Evolutionary conservation across 116 monocot genomes (phyloP), one percentile per base, ranked within the genome.

Genomic region (Dioscorea cayenensis): DNA sequence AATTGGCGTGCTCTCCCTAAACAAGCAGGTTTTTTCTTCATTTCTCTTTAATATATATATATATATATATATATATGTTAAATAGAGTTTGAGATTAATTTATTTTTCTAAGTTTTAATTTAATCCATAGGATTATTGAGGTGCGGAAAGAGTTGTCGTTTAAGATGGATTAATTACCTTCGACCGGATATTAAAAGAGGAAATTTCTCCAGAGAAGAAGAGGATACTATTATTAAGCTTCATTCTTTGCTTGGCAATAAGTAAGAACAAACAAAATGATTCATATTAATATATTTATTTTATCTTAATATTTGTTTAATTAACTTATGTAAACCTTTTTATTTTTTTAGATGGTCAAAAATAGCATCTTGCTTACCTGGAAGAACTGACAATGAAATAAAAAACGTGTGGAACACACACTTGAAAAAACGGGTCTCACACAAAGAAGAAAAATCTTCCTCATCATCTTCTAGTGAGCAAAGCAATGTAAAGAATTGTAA

Each of bases 1-100:
- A 95, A 95, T 68, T 95, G 91, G 95, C 82, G 95, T 10, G 88
- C 89, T 36, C 80, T 95, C 52, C 95, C 95, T 0, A 91, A 89
- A 64, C 76, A 81, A 78, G 95, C 95, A 65, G 94, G 90, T 90
- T 21, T 14, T 0, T 32, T 7, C 37, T 65, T 23, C 36, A 55
- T 55, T 55, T n/a, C 5, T 11, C 43, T 43, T 55, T 55, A 32
- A 32, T 32, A 32, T 32, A 32, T 32, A 2, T 29, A 29, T n/a
- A n/a, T n/a, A 32, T 32, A 32, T 32, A 32, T 32, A 32, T 32
- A 32, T 32, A 32, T 32, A 10, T 16, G 14, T 52, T 52, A 18
- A 52, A 3, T 25, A 25, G 25, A 25, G 25, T 25, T 25, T 25
- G 25, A 25, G 25, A 25, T 25, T n/a, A 62, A 62, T 17, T 6